Evolutionary conservation across 257 asterid genomes (phyloP).

Genomic region (Solanum gracilifrons): DNA sequence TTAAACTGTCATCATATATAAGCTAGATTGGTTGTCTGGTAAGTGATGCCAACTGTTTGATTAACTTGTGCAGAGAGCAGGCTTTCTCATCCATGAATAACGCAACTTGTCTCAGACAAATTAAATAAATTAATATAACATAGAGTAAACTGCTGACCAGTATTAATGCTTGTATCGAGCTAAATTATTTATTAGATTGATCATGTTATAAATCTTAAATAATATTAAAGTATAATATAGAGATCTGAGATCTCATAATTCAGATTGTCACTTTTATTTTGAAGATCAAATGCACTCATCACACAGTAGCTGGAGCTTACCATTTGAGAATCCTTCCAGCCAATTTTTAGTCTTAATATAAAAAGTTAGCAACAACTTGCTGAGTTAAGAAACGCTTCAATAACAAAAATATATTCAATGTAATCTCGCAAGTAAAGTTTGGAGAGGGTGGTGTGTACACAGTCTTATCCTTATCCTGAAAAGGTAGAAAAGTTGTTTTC

Average conservation of each 20-base stretch:
- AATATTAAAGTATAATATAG: not conserved
- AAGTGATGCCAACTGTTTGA: not conserved
- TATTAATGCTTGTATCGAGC: not conserved
- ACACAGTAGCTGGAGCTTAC: not conserved
- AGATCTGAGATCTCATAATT: constrained; percentile 2
- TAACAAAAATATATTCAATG: not conserved
- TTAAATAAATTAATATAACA: not conserved
- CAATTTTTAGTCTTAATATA: not conserved
- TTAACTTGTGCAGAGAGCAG: not conserved
- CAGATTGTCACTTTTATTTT: not conserved
- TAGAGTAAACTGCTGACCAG: not conserved
- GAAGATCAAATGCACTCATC: not conserved
- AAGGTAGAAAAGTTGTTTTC: not conserved
- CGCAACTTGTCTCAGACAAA: not conserved
- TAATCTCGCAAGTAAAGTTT: not conserved
- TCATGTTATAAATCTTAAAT: not conserved
- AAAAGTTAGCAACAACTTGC: not conserved
- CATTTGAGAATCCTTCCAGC: not conserved
- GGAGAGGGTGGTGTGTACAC: not conserved
- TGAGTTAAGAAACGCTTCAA: not conserved
- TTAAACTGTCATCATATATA: not conserved
- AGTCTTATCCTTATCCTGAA: not conserved
- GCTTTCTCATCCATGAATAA: not conserved
- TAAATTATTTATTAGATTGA: not conserved
- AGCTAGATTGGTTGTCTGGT: not conserved